phyloP scores from a whole-genome alignment of 345 rosid genomes.

The Hypericum perforatum region DNA sequence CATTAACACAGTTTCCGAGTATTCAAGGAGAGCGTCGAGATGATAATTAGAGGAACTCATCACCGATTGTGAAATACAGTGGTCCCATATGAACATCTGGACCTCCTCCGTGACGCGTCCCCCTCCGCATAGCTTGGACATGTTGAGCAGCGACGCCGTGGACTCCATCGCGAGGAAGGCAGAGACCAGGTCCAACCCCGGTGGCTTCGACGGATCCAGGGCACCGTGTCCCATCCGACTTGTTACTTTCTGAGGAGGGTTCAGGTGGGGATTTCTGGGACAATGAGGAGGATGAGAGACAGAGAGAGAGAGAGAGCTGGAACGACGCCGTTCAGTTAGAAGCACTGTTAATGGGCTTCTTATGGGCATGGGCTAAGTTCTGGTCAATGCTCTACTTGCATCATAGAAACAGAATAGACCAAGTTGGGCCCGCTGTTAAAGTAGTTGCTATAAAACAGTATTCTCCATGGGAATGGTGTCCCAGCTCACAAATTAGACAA shows the following conservation, averaged over 20 bases:
- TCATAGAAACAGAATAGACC: too few species aligned
- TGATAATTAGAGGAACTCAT: background rate
- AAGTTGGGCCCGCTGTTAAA: too few species aligned
- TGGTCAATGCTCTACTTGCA: too few species aligned
- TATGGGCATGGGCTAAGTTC: too few species aligned
- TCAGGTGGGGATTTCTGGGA: too few species aligned
- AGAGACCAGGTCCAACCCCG: slow-evolving; percentile 40
- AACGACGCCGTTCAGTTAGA: too few species aligned
- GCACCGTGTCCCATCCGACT: background rate
- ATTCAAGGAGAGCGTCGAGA: background rate
- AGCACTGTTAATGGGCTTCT: too few species aligned
- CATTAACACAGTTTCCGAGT: background rate
- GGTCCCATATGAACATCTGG: slow-evolving; percentile 65
- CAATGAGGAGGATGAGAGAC: too few species aligned
- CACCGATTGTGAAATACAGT: slow-evolving; percentile 45
- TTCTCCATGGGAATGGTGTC: too few species aligned
- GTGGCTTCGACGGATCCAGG: slow-evolving; percentile 20
- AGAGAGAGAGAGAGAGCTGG: too few species aligned
- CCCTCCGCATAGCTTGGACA: slow-evolving; percentile 62
- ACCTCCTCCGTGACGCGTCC: slow-evolving; percentile 44
- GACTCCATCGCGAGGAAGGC: slow-evolving; percentile 80
- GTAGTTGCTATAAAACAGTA: too few species aligned
- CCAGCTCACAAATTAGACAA: too few species aligned
- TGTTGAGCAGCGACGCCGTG: slow-evolving; percentile 31
- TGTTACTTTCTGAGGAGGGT: background rate